phyloP scores from a whole-genome alignment of 805 yeast genomes.

The Yamadazyma phyllophila region DNA sequence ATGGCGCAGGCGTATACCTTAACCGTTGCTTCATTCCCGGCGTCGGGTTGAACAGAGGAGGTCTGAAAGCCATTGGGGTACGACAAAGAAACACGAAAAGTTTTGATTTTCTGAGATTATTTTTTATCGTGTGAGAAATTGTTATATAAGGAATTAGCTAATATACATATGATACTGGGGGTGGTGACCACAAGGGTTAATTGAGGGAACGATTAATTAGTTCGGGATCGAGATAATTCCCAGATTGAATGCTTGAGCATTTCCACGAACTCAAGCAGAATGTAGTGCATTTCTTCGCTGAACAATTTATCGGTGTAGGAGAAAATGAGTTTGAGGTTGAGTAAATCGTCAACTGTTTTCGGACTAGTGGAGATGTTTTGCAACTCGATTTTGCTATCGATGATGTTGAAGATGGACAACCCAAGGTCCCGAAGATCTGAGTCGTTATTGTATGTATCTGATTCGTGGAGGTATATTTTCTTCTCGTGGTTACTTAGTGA shows the following conservation, averaged over 20 bases:
- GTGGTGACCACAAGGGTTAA: neutral
- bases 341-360: conserved; percentile 49
- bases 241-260: conserved; percentile 46
- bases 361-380: conserved; percentile 43
- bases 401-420: conserved; percentile 42
- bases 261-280: conserved; percentile 53
- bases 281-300: conserved; percentile 38
- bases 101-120: neutral
- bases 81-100: neutral
- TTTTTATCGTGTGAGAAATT: conserved; percentile 6
- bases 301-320: conserved; percentile 48
- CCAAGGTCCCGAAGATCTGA: conserved; percentile 20
- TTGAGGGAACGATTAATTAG: neutral
- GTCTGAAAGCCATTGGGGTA: conserved; percentile 22
- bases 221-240: conserved; percentile 11
- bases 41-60: conserved; percentile 17
- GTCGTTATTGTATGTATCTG: conserved; percentile 11
- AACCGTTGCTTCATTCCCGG: conserved; percentile 15
- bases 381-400: conserved; percentile 58
- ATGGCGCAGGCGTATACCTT: conserved; percentile 25
- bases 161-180: too few species aligned
- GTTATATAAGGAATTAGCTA: neutral
- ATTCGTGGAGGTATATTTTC: conserved; percentile 24
- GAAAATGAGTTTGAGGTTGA: conserved; percentile 63
- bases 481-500: conserved; percentile 27